Evolutionary conservation across 2,329 filamentous ascomycete genomes (phyloP), one percentile per base, ranked within the genome.

Genomic region (Colletotrichum echinochloae): DNA sequence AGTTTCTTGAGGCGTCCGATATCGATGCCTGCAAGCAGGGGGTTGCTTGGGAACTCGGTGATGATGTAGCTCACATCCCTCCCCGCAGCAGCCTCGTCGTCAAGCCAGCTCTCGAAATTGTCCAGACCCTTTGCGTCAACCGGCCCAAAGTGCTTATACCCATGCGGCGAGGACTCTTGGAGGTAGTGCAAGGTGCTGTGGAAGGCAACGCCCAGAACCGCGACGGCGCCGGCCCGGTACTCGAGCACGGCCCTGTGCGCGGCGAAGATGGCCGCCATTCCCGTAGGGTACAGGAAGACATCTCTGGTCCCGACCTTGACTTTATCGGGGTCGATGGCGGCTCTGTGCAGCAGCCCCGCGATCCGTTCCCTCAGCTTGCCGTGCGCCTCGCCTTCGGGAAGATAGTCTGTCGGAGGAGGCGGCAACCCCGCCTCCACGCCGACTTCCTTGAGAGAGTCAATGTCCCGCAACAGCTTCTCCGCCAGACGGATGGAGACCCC

Each of bases 241-340:
- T 76, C 74, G 2, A 78, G 70, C 12, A 88, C 74, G 2, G 80
- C 77, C 49, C 79, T 78, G 44, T 84, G 83, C 1, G 81, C 71
- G 30, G 81, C 77, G 65, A 83, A 86, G 14, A 90, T 83, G 33
- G 83, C 81, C 0, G 83, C 83, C 87, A 89, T 89, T 33, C 87
- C 87, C 0, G 85, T 85, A 6, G 83, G 82, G 74, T 85, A 89
- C 26, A 90, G 78, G 60, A 82, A 88, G 1, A 90, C 82, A 70
- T 89, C 86, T 3, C 79, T 78, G 5, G 73, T 65, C 0, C n/a
- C 64, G 1, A 79, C 76, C 57, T 73, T 73, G 60, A 73, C 65
- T n/a, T 75, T 73, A 7, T 73, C 73, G 1, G 76, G 68, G 7
- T 80, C 75, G 30, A 79, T 75, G 1, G 83, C 77, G 0, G 82